Evolutionary conservation across 495 filamentous ascomycete genomes (phyloP), one percentile per base, ranked within the genome.

Genomic region (Echria macrotheca): DNA sequence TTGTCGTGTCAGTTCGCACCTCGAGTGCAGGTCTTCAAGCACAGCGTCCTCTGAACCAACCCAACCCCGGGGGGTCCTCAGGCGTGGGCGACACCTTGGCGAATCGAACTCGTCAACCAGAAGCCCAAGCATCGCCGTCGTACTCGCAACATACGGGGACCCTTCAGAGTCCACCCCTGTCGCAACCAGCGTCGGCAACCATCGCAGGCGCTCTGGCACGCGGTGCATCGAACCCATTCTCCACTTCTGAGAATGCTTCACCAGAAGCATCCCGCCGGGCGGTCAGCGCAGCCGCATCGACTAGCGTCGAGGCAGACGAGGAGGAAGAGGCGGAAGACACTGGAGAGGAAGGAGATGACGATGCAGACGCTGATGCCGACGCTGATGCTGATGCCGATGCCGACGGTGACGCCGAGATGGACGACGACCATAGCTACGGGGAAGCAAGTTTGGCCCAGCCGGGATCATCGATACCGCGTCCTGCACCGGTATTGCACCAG

Each of bases 1-100:
- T 78, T 32, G 68, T 79, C 6, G 61, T 65, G 9, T 65, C 69
- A 6, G 49, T 68, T 9, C 63, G 71, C 31, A 58, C 61, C 12
- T 45, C 53, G 4, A 54, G 15, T 11, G 5, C 29, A 17, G 68
- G 68, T 19, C 64, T 73, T 40, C 53, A 59, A 36, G 55, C 58
- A 4, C 70, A 73, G 33, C 62, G 59, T 3, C 28, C 66, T 1
- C 58, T 75, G 10, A 58, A 58, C 12, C 44, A 59, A 17, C 18
- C 52, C 1, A 48, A 42, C 0, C 45, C 62, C 5, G 41, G 44
- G 18, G 38, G 19, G 26, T 39, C 21, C 7, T 25, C 21, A 36
- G 4, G 10, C n/a, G 14, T 35, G 21, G 37, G 56, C 31, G 35
- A 24, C 6, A 25, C n/a, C 21, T 17, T 2, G 12, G 19, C 23